A percentile compares a stretch with the other conserved stretches of the same genome.
Conservation (phyloP, 805 yeast genomes). For the Barnettozyma populi region DNA sequence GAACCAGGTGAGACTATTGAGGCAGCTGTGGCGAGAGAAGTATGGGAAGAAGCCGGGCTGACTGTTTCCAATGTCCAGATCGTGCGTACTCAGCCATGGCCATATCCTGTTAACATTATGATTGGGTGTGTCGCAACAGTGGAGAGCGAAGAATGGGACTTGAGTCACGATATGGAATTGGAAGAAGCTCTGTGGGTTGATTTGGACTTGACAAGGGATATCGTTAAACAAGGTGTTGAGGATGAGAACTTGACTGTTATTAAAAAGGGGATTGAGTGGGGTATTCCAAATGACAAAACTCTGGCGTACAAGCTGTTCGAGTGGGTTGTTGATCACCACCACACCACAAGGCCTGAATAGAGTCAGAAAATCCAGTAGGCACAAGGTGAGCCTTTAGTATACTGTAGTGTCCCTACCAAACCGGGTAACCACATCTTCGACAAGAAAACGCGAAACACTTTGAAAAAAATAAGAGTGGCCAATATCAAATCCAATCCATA, state of each 20-base stretch:
- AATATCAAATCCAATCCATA: background rate
- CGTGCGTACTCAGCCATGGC: conserved; percentile 91
- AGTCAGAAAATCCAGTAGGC: no score
- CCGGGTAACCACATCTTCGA: background rate
- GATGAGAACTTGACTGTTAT: conserved; percentile 17
- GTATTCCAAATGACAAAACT: conserved; percentile 25
- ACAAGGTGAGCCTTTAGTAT: no score
- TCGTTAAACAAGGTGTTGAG: conserved; percentile 27
- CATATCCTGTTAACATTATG: conserved; percentile 93
- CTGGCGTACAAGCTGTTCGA: conserved; percentile 21
- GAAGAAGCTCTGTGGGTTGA: conserved; percentile 85
- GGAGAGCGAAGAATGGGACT: conserved; percentile 54
- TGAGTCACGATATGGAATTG: conserved; percentile 79
- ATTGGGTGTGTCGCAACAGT: conserved; percentile 80
- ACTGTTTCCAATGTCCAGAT: conserved; percentile 48
- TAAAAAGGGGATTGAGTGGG: conserved; percentile 13
- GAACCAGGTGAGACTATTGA: conserved; percentile 94
- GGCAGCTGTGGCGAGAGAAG: conserved; percentile 79
- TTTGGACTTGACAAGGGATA: conserved; percentile 40
- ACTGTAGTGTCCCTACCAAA: background rate
- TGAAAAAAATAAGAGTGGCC: background rate
- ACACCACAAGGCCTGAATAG: background rate
- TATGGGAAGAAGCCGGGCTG: conserved; percentile 94
- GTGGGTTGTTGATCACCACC: conserved; percentile 20
- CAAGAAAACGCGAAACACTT: background rate